phyloP scores from a whole-genome alignment of 306 rosid species.

The Quercus rubra region DNA sequence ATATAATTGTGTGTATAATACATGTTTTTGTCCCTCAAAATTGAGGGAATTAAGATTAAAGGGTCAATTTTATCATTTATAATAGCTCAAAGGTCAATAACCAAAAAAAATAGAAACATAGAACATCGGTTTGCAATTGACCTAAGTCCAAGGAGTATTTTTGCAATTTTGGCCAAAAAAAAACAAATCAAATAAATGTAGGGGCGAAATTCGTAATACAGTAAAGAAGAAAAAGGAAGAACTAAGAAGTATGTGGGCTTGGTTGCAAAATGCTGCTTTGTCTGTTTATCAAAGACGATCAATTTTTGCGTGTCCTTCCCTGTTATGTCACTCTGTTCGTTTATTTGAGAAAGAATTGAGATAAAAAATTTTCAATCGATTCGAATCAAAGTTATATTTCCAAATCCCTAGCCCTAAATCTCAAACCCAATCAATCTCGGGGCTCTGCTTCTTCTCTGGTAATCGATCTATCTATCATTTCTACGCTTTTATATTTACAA shows the following conservation, averaged over 20 bases:
- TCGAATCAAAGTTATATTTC: background rate
- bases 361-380: background rate
- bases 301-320: background rate
- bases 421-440: background rate
- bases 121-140: too few species aligned
- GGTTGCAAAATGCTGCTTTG: background rate
- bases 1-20: too few species aligned
- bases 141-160: too few species aligned
- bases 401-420: background rate
- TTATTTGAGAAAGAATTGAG: too few species aligned
- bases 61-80: too few species aligned
- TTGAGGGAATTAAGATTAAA: too few species aligned
- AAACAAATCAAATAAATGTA: too few species aligned
- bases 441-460: background rate
- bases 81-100: too few species aligned
- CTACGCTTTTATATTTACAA: too few species aligned
- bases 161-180: too few species aligned
- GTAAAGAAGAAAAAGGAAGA: background rate
- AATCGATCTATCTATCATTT: background rate
- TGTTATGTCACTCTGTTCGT: background rate
- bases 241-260: background rate
- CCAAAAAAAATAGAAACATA: too few species aligned
- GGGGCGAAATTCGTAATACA: background rate
- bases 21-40: too few species aligned
- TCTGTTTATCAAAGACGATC: background rate